Evolutionary conservation across 1,284 basidiomycete species (phyloP).

Genomic region (Rhizoctonia solani): DNA sequence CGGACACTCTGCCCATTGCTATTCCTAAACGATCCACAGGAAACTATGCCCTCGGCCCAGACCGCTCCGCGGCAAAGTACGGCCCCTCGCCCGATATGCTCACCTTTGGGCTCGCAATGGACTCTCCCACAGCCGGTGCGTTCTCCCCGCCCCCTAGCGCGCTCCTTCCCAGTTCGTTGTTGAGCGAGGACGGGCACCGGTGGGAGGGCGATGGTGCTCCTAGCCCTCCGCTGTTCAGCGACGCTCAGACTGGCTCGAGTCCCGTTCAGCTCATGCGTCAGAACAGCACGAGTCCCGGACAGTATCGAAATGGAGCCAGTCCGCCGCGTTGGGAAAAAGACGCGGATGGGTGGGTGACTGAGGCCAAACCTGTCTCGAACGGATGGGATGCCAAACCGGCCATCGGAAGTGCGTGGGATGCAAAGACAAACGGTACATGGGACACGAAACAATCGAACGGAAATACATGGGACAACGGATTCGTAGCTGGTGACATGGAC

Average conservation of each 20-base stretch:
- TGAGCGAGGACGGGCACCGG: conserved; percentile 21
- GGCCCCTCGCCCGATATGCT: background rate
- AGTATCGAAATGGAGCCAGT: conserved; percentile 15
- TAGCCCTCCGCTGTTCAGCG: background rate
- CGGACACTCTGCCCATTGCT: conserved; percentile 19
- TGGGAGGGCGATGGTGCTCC: conserved; percentile 15
- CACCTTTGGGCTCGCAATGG: conserved; percentile 1
- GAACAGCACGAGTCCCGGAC: conserved; percentile 11
- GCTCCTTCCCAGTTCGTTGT: conserved; percentile 14
- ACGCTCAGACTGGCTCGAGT: conserved; percentile 6
- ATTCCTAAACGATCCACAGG: conserved; percentile 12
- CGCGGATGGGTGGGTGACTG: conserved; percentile 25
- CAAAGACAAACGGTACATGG: background rate
- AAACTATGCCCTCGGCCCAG: conserved; percentile 12
- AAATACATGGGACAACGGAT: background rate
- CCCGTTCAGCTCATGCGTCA: background rate
- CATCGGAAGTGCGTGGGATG: background rate
- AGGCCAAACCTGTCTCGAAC: conserved; percentile 8
- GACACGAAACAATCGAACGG: background rate
- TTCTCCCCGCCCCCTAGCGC: conserved; percentile 22
- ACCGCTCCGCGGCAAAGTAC: background rate
- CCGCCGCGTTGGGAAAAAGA: conserved; percentile 30
- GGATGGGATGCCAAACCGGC: conserved; percentile 16
- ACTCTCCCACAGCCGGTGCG: conserved; percentile 3
- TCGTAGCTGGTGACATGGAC: background rate